phyloP scores from a whole-genome alignment of 768 basidiomycete species.

The Symmetrospora coprosmae region DNA sequence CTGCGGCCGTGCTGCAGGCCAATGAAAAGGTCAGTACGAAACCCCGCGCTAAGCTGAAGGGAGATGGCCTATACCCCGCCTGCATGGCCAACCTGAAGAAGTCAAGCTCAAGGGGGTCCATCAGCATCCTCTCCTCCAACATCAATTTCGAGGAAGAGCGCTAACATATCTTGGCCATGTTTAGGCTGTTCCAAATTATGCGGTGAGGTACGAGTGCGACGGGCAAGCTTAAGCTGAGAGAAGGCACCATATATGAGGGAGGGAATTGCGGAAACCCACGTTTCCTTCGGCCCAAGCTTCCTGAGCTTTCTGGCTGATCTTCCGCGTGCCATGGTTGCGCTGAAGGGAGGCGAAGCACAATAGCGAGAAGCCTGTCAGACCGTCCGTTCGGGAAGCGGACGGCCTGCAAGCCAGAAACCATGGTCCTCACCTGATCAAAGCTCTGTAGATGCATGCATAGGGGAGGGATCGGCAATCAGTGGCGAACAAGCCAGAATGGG shows the following conservation, averaged over 20 bases:
- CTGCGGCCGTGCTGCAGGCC: slow-evolving; percentile 58
- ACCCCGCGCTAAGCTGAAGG: too few species aligned
- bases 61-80: too few species aligned
- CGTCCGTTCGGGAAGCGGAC: too few species aligned
- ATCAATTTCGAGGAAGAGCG: too few species aligned
- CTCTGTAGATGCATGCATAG: neutral
- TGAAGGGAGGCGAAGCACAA: neutral
- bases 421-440: slow-evolving; percentile 9
- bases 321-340: slow-evolving; percentile 19
- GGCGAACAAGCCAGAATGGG: neutral
- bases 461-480: neutral
- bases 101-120: too few species aligned
- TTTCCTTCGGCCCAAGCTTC: slow-evolving; percentile 17
- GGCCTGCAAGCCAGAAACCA: neutral
- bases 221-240: too few species aligned
- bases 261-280: neutral
- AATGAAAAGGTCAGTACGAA: too few species aligned
- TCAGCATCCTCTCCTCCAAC: too few species aligned
- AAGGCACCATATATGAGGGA: too few species aligned
- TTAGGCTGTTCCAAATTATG: slow-evolving; percentile 2
- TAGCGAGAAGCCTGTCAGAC: neutral
- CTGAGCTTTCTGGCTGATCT: neutral
- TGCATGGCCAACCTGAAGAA: slow-evolving; percentile 21
- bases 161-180: slow-evolving; percentile 18
- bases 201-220: too few species aligned